phyloP scores from a whole-genome alignment of 2,329 filamentous ascomycete genomes.

The Tolypocladium nubicola region DNA sequence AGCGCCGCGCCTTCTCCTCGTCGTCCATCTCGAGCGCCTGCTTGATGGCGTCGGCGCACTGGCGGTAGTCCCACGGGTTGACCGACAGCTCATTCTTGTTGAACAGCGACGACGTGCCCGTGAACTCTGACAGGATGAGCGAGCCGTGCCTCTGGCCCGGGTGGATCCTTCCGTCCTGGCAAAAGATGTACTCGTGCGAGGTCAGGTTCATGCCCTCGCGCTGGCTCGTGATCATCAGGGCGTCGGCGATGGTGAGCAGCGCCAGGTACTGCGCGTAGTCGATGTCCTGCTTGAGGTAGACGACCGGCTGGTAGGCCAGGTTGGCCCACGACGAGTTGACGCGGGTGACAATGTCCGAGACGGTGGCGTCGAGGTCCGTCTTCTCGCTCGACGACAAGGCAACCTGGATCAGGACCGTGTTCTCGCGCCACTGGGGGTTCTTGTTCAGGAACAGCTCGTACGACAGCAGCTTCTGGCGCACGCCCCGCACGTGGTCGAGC shows the following conservation, averaged over 20 bases:
- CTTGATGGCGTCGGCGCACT: conserved; percentile 79
- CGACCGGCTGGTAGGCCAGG: conserved; percentile 80
- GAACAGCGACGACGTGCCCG: conserved; percentile 81
- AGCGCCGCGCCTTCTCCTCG: conserved; percentile 64
- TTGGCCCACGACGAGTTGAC: conserved; percentile 90
- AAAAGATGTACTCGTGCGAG: conserved; percentile 86
- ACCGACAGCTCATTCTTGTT: conserved; percentile 70
- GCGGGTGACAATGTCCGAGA: conserved; percentile 88
- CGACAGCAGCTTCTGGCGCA: conserved; percentile 84
- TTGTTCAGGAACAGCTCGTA: conserved; percentile 92
- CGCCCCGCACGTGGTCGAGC: conserved; percentile 83
- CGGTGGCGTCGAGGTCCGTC: conserved; percentile 73
- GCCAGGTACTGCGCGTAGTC: conserved; percentile 90
- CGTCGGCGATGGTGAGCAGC: conserved; percentile 78
- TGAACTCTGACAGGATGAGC: conserved; percentile 89
- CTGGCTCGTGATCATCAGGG: conserved; percentile 87
- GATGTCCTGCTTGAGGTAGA: conserved; percentile 92
- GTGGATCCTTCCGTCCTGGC: conserved; percentile 69
- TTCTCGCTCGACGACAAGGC: conserved; percentile 85
- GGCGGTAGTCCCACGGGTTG: conserved; percentile 91
- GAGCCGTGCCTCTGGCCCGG: conserved; percentile 73
- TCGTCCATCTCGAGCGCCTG: conserved; percentile 69
- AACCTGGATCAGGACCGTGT: conserved; percentile 86
- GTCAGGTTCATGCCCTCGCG: conserved; percentile 97
- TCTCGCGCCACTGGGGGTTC: conserved; percentile 80